A percentile compares a stretch with the other conserved stretches of the same genome.
phyloP scores from a whole-genome alignment of 331 rosid genomes.

The Pyrus hybrid region DNA sequence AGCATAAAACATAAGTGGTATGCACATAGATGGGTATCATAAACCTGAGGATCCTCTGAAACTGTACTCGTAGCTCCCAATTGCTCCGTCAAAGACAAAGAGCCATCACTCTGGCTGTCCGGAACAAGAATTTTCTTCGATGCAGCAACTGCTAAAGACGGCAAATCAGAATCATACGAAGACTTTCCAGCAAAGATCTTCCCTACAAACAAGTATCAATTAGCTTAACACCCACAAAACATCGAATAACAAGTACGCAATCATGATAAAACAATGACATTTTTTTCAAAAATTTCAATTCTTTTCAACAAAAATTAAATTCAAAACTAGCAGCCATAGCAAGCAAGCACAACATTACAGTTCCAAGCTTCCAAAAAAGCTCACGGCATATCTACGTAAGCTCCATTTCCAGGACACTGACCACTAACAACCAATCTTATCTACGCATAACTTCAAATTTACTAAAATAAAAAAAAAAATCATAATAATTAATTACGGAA shows the following conservation, averaged over 20 bases:
- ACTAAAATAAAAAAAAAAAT: not conserved
- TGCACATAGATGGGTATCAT: not conserved
- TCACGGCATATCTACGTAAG: not conserved
- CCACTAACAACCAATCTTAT: not conserved
- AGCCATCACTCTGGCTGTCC: conserved; percentile 36
- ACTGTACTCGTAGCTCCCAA: conserved; percentile 35
- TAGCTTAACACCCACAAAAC: conserved; percentile 9
- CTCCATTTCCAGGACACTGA: not conserved
- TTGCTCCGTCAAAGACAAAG: conserved; percentile 47
- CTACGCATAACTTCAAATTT: not conserved
- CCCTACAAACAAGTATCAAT: conserved; percentile 41
- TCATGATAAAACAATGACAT: not conserved
- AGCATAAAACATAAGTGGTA: not conserved
- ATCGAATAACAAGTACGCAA: not conserved
- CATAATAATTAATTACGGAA: not conserved
- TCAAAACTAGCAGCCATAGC: not conserved
- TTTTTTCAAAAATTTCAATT: not conserved
- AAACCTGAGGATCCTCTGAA: conserved; percentile 58
- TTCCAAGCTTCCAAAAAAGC: not conserved
- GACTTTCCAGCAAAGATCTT: conserved; percentile 41
- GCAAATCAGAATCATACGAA: conserved; percentile 49
- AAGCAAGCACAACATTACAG: not conserved
- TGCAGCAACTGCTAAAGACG: conserved; percentile 46
- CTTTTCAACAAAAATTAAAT: not conserved
- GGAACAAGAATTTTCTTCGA: conserved; percentile 66